Evolutionary conservation across 1,139 yeast genomes (phyloP), one percentile per base, ranked within the genome.

Genomic region (Geotrichum cucujoidarum): DNA sequence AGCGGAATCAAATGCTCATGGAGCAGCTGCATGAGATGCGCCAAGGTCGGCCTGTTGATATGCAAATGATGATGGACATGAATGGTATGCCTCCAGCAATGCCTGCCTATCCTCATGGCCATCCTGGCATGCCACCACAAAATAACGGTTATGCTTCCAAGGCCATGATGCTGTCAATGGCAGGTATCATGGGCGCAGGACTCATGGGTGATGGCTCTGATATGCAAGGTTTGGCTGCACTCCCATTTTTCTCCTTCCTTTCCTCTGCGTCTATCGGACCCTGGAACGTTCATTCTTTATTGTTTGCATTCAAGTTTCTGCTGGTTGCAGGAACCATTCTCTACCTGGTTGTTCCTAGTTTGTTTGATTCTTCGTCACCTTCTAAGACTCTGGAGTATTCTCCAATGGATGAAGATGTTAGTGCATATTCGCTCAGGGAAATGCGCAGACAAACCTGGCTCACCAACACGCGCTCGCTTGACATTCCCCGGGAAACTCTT

Each of bases 1-100:
- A 68, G 47, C 83, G 84, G 59, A 87, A 87, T 62, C 76, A 73
- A 1, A 57, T 68, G 16, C 70, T 86, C 56, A 70, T 67, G 53
- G 70, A 72, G 48, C 90, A 86, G 59, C 76, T 80, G 56, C 11
- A 33, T 20, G 47, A 39, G 3, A 25, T 24, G 3, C 49, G 45
- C 16, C 40, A 33, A 11, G 40, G 36, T 8, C 47, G 45, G 13
- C 37, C 48, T 14, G 30, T 46, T 32, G 46, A 46, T 32, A 46
- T 46, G 49, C 49, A 31, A 25, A 29, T 46, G 48, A 43, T 39
- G 48, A 44, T 27, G 20, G 49, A 48, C 18, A 35, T 41, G 51
- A 38, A 25, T 40, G 47, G 40, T 8, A 41, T 49, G 11, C 48
- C 54, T 11, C 45, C 37, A 24, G 43, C 18, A 17, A 46, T 46